phyloP scores from a whole-genome alignment of 768 basidiomycete species.

The Lentinus brumalis region DNA sequence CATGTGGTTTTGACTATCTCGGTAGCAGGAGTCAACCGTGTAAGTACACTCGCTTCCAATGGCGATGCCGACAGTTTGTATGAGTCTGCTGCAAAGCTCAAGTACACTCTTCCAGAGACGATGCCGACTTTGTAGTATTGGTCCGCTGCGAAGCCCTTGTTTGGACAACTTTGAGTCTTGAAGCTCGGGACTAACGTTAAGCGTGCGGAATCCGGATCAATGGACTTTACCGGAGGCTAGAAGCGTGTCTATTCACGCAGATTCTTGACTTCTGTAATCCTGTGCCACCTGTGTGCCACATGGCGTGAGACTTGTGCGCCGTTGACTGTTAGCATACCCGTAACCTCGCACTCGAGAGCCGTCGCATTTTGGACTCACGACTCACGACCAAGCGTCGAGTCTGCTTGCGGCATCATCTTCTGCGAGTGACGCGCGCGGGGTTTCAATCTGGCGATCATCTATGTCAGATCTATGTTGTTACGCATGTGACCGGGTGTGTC shows the following conservation, averaged over 20 bases:
- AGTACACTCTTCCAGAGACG: no score
- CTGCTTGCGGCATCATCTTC: background rate
- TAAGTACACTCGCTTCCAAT: no score
- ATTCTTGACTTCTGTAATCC: background rate
- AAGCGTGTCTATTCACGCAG: background rate
- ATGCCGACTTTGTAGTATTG: no score
- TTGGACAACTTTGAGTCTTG: no score
- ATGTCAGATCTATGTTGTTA: conserved; percentile 11
- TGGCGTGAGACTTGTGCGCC: background rate
- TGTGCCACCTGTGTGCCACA: background rate
- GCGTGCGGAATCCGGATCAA: background rate
- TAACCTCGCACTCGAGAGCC: background rate
- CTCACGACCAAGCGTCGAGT: background rate
- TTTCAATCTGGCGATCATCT: conserved; percentile 3
- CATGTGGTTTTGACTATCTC: conserved; percentile 73
- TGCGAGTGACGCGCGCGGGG: conserved; percentile 14
- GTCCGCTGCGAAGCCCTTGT: no score
- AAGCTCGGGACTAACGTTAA: background rate
- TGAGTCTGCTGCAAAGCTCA: no score
- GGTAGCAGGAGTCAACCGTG: no score
- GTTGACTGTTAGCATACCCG: background rate
- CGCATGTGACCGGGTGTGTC: conserved; percentile 2
- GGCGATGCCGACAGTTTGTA: no score
- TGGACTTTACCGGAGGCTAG: background rate
- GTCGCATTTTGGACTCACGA: background rate